Conservation (phyloP, 768 basidiomycete species). For the Agrocybe pediades region DNA sequence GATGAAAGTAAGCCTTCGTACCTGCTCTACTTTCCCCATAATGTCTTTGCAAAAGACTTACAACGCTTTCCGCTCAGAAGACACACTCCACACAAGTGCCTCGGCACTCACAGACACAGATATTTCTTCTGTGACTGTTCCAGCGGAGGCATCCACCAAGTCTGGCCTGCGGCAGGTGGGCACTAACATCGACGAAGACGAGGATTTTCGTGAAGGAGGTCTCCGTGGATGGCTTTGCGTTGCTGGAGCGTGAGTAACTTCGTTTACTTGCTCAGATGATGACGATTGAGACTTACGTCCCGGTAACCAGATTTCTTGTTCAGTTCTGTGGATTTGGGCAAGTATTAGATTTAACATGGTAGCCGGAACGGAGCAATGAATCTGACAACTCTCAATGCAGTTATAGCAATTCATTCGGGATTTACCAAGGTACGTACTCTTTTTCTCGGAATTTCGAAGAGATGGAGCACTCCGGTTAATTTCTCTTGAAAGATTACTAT, state of each 20-base stretch:
- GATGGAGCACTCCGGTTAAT: not conserved
- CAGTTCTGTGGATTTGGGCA: constrained; percentile 10
- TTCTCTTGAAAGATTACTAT: constrained; percentile 2
- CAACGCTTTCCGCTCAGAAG: too few species aligned
- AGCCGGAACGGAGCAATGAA: not conserved
- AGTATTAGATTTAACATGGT: not conserved
- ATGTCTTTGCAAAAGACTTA: too few species aligned
- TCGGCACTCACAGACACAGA: too few species aligned
- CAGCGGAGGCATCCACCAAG: too few species aligned
- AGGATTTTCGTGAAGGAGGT: not conserved
- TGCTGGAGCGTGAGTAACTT: not conserved
- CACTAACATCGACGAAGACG: too few species aligned
- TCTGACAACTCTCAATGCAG: not conserved
- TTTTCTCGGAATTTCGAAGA: not conserved
- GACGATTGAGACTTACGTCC: not conserved
- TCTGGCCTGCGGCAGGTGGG: too few species aligned
- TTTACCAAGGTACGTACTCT: constrained; percentile 4
- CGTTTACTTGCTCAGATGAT: not conserved
- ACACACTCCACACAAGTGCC: too few species aligned
- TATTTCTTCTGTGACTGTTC: too few species aligned
- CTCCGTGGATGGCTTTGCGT: not conserved
- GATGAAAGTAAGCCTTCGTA: too few species aligned
- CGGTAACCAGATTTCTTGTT: constrained; percentile 1
- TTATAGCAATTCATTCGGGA: constrained; percentile 7
- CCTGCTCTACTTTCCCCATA: too few species aligned